phyloP scores from a whole-genome alignment of 345 rosid species.

The Eucalyptus tenuipes region DNA sequence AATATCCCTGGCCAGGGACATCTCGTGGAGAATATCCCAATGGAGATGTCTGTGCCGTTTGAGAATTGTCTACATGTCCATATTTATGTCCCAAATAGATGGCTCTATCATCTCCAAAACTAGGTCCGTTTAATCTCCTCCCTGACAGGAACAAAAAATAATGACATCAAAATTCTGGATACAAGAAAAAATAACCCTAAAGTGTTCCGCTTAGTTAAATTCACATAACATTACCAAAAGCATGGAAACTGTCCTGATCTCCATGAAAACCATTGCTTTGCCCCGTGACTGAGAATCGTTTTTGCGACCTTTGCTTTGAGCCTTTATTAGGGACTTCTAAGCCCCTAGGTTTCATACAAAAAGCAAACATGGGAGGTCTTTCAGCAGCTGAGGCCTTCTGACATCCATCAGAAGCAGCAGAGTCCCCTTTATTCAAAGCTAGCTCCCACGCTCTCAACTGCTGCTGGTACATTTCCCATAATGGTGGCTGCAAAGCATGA shows the following conservation, averaged over 20 bases:
- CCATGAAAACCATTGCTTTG: conserved; percentile 33
- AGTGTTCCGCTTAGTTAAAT: not conserved
- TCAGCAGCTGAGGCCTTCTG: conserved; percentile 35
- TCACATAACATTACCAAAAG: conserved; percentile 18
- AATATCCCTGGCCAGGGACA: conserved; percentile 20
- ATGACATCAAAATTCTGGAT: not conserved
- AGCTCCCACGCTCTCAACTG: conserved; percentile 78
- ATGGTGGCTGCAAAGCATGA: conserved; percentile 47
- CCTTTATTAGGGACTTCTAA: conserved; percentile 86
- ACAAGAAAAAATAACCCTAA: not conserved
- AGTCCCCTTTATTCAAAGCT: conserved; percentile 29
- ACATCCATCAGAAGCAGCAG: conserved; percentile 26
- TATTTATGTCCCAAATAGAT: conserved; percentile 30
- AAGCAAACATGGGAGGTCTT: conserved; percentile 94
- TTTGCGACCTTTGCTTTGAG: conserved; percentile 80
- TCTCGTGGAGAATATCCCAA: conserved; percentile 32
- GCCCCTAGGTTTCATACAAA: conserved; percentile 94
- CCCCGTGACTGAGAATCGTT: conserved; percentile 50
- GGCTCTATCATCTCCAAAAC: conserved; percentile 59
- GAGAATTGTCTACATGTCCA: conserved; percentile 50
- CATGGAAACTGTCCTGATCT: conserved; percentile 46
- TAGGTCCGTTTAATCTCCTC: conserved; percentile 59
- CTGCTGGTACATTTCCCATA: conserved; percentile 84
- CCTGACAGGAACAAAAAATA: conserved; percentile 23
- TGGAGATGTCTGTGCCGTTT: conserved; percentile 35